Base-by-base conservation (phyloP, 305 asterid genomes). In the Plantago lanceolata region DNA sequence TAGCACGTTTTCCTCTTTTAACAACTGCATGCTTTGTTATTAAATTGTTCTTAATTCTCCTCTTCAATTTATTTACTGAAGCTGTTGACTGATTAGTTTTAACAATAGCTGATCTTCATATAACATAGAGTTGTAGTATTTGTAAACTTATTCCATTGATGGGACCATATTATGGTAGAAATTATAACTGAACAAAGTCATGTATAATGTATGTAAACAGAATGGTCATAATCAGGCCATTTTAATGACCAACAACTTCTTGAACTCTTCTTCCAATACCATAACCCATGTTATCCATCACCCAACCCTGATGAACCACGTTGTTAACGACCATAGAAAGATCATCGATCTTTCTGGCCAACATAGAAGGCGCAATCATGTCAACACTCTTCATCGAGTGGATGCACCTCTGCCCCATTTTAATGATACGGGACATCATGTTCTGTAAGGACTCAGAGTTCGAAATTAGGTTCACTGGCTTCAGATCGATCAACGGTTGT, bases 331-430 rank as follows among this genome's bases (percentile, higher is more conserved):
- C 44, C 59, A 52, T 37, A 14, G 61, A 56, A 19, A 71, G 64
- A 59, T 50, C 63, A 12, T 59, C 67, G 47, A 78, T 43, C 49
- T 74, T 62, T 48, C 71, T 55, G 0, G 40, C 8, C 48, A 68
- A 33, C 72, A 40, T 21, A 5, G 61, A 21, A 26, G 24, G 26
- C 16, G 31, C 57, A 40, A 71, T 59, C 45, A 16, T 43, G 52
- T 71, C 74, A 59, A 60, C 60, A 48, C 26, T 44, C 66, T 20
- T 35, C 54, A 58, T 19, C 4, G 61, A 48, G 15, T 14, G n/a
- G 12, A 49, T 35, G 67, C 79, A 74, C 0, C 13, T 4, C 18
- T 62, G 53, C 37, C 56, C 47, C 63, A 35, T 19, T 8, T 0
- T 28, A 17, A 47, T 14, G 24, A 40, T 44, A 47, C 26, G 71